Conservation (phyloP, 768 basidiomycete species). For the Lactarius quietus region DNA sequence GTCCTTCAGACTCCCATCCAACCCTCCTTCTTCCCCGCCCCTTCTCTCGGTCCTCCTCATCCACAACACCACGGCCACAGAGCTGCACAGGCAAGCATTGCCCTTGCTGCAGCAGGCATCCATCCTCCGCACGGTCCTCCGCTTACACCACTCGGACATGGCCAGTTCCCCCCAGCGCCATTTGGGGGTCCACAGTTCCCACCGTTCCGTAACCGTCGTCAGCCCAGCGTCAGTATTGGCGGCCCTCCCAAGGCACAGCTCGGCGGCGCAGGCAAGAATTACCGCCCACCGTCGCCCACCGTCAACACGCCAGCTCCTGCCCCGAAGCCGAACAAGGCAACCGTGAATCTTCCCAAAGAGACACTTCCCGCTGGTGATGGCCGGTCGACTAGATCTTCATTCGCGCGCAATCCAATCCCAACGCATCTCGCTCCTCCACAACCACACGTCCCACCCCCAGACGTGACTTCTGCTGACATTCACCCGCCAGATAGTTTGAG, state of each 20-base stretch:
- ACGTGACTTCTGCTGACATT: conserved; percentile 45
- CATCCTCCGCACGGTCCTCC: conserved; percentile 53
- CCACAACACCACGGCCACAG: conserved; percentile 49
- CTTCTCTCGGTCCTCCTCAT: conserved; percentile 48
- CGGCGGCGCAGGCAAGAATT: conserved; percentile 75
- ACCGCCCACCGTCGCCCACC: conserved; percentile 58
- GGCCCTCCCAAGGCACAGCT: conserved; percentile 86
- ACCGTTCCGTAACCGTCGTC: conserved; percentile 51
- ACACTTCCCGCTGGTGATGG: conserved; percentile 40
- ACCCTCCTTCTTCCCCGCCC: conserved; percentile 53
- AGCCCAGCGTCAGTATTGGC: conserved; percentile 66
- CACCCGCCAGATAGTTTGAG: conserved; percentile 66
- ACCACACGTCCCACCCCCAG: conserved; percentile 31
- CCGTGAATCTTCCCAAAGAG: conserved; percentile 73
- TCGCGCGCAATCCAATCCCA: conserved; percentile 59
- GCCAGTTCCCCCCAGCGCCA: conserved; percentile 31
- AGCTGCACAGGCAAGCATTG: conserved; percentile 52
- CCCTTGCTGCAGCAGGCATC: conserved; percentile 59
- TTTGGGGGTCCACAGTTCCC: conserved; percentile 41
- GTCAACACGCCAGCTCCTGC: conserved; percentile 3
- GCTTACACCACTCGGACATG: conserved; percentile 27
- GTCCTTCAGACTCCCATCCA: conserved; percentile 74
- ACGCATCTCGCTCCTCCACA: conserved; percentile 36
- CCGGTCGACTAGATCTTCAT: conserved; percentile 42
- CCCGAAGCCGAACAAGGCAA: conserved; percentile 43